Evolutionary conservation across 2,329 filamentous ascomycete genomes (phyloP), one percentile per base, ranked within the genome.

Genomic region (Pseudonectria buxi): DNA sequence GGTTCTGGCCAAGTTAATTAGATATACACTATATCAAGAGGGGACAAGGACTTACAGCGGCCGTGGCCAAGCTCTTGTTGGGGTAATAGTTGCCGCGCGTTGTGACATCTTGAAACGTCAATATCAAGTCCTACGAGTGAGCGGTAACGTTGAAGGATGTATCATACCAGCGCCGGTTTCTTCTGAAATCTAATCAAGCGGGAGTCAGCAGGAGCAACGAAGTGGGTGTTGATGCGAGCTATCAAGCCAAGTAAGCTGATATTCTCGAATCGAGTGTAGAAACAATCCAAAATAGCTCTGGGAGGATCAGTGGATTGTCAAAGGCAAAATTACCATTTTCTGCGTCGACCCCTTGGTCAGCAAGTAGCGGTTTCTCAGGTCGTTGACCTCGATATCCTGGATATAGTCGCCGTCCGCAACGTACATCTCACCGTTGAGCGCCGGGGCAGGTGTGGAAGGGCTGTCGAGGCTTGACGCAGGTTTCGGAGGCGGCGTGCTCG

Each of bases 81-180:
- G 92, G 92, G 54, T 92, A 94, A 60, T 96, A 98, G 59, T 81
- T 90, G 67, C 92, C 92, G 59, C 90, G 83, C 40, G 90, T 96
- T 32, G 92, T 98, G 73, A 98, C 87, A 89, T 98, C 92, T 96
- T 57, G 65, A 67, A 64, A 53, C 63, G 70, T 78, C 69, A 78
- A 77, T 59, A 64, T 76, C 58, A 63, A 63, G 68, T 69, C 68
- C 60, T 67, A 63, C 63, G 65, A 53, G 60, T 50, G 61, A 54
- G 62, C 56, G 56, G 47, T 61, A 26, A 37, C 36, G 25, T 29
- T 43, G 33, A 33, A 39, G 67, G 69, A 62, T 32, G 38, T 68
- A n/a, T 78, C 89, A 81, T 98, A 98, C 92, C 92, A 76, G 92
- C 90, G 76, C 92, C 92, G 81, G 90, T 96, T 58, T 95, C 87